Conservation (phyloP, 495 filamentous ascomycete species). For the Penicillium cataractarum region DNA sequence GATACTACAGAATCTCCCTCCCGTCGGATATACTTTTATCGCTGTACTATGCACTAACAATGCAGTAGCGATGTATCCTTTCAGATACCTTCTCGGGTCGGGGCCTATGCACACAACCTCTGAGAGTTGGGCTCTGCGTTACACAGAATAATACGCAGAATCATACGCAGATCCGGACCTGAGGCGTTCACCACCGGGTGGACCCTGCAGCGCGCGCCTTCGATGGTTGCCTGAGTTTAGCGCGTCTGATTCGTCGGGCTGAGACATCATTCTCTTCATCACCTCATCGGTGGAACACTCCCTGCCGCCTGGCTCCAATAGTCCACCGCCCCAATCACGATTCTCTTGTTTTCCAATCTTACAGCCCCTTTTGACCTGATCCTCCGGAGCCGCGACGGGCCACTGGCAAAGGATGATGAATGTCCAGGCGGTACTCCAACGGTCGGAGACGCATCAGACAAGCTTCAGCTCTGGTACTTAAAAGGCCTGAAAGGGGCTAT, state of each 20-base stretch:
- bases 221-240: not conserved
- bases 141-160: not conserved
- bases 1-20: not conserved
- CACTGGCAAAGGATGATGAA: not conserved
- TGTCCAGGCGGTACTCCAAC: not conserved
- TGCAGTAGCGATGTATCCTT: not conserved
- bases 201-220: slow-evolving; percentile 4
- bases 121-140: not conserved
- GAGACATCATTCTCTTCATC: not conserved
- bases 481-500: not conserved
- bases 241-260: not conserved
- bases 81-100: not conserved
- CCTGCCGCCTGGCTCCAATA: not conserved
- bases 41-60: not conserved
- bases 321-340: not conserved
- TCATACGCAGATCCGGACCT: not conserved
- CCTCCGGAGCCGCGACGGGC: not conserved
- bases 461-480: not conserved
- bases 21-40: not conserved
- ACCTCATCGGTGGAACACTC: slow-evolving; percentile 3
- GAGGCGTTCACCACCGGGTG: not conserved
- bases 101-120: not conserved
- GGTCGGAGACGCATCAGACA: not conserved
- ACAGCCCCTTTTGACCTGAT: not conserved
- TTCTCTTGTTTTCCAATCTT: slow-evolving; percentile 2